Evolutionary conservation across 768 basidiomycete species (phyloP).

Genomic region (Lactarius psammicola): DNA sequence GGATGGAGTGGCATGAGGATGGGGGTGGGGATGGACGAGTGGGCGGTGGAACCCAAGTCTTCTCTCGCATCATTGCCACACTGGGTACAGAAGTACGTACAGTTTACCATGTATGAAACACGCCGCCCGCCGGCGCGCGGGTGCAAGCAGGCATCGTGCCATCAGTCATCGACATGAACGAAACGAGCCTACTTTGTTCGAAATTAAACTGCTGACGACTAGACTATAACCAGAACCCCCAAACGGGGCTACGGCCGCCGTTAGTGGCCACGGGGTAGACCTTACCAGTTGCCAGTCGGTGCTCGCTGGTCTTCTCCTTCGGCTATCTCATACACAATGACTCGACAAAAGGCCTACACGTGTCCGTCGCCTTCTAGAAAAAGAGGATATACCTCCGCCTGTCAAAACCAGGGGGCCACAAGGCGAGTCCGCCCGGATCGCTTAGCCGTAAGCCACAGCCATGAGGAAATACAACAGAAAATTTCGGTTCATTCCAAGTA

Average conservation of each 20-base stretch:
- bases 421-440: neutral
- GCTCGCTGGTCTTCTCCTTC: neutral
- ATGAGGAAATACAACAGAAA: neutral
- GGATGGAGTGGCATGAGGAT: neutral
- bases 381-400: neutral
- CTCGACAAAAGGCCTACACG: conserved; percentile 1
- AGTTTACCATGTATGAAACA: neutral
- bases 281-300: too few relatives aligned
- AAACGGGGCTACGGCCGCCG: neutral
- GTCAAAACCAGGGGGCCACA: neutral
- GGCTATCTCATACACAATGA: conserved; percentile 1
- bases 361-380: conserved; percentile 9
- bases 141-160: neutral
- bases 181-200: neutral
- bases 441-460: neutral
- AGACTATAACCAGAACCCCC: neutral
- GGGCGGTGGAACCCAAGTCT: neutral
- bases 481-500: neutral
- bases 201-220: neutral
- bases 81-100: neutral
- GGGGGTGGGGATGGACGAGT: too few relatives aligned
- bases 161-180: neutral
- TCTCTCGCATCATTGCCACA: neutral
- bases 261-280: neutral
- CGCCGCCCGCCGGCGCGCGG: neutral